These are phyloP conservation scores for Sungouiozyma intestinalis DNA, from an alignment of 805 yeast genomes.

Conservation along the genomic window DNA sequence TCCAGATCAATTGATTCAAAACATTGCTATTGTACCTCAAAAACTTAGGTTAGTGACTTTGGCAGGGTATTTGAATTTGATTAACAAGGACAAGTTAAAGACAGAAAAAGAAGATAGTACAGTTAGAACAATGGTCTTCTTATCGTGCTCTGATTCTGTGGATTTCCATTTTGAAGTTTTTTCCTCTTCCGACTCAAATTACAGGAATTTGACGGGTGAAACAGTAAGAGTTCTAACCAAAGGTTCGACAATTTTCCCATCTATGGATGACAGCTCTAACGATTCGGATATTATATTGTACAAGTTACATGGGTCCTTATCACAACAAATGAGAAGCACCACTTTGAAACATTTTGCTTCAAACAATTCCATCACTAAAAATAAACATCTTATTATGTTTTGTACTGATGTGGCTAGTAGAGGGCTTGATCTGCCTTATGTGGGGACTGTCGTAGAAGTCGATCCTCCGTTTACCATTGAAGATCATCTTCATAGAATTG, in stretches of 20 bases:
- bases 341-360: slow-evolving; percentile 55
- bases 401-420: slow-evolving; percentile 98
- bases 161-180: slow-evolving; percentile 80
- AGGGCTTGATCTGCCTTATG: slow-evolving; percentile 85
- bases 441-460: slow-evolving; percentile 77
- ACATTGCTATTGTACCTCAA: slow-evolving; percentile 79
- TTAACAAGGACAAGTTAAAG: slow-evolving; percentile 27
- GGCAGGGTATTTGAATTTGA: slow-evolving; percentile 49
- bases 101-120: slow-evolving; percentile 17
- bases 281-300: slow-evolving; percentile 39
- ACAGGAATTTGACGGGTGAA: slow-evolving; percentile 27
- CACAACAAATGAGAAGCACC: slow-evolving; percentile 72
- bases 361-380: slow-evolving; percentile 32
- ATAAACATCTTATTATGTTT: slow-evolving; percentile 56
- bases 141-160: slow-evolving; percentile 94
- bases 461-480: slow-evolving; percentile 94
- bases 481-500: slow-evolving; percentile 93
- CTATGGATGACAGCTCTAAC: slow-evolving; percentile 23
- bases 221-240: slow-evolving; percentile 25
- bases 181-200: slow-evolving; percentile 40
- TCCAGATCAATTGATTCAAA: slow-evolving; percentile 85
- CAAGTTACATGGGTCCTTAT: slow-evolving; percentile 83
- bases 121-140: slow-evolving; percentile 66
- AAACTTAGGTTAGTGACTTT: slow-evolving; percentile 79
- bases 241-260: slow-evolving; percentile 24